phyloP scores from a whole-genome alignment of 139 green algal genomes.

The Chlorella sp. region DNA sequence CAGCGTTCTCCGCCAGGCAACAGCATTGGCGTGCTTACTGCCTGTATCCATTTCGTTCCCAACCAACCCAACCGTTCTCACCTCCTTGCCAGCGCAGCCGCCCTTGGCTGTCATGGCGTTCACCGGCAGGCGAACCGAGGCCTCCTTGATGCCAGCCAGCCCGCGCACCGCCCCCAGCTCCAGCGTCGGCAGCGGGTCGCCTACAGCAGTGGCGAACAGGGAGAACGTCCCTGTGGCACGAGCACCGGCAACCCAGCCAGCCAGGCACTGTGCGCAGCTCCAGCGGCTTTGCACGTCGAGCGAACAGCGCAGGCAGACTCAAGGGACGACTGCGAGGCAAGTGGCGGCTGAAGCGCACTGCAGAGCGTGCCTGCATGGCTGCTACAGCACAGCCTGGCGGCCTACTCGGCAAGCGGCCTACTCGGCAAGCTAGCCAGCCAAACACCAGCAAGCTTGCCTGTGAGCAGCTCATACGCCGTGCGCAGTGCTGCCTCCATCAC shows the following conservation, averaged over 20 bases:
- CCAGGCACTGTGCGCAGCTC: background rate
- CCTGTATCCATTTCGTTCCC: too few relatives aligned
- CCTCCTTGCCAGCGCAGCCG: slow-evolving; percentile 7
- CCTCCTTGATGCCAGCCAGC: slow-evolving; percentile 65
- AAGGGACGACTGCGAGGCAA: too few relatives aligned
- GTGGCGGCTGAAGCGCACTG: too few relatives aligned
- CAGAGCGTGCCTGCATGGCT: too few relatives aligned
- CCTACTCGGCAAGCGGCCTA: too few relatives aligned
- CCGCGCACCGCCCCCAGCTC: slow-evolving; percentile 57
- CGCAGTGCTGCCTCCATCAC: slow-evolving; percentile 81
- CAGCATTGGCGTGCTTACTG: too few relatives aligned
- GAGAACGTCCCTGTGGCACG: too few relatives aligned
- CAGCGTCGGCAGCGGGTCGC: slow-evolving; percentile 49
- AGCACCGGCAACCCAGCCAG: background rate
- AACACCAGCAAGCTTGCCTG: background rate
- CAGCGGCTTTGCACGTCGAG: too few relatives aligned
- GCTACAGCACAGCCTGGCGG: too few relatives aligned
- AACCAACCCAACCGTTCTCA: too few relatives aligned
- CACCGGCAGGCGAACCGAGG: slow-evolving; percentile 48
- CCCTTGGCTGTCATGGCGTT: background rate
- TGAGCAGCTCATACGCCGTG: slow-evolving; percentile 63
- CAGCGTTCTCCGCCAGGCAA: too few relatives aligned
- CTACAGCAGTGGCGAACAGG: background rate
- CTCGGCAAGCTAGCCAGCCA: too few relatives aligned
- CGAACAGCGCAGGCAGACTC: background rate